Percentiles rank a stretch among this genome's conserved stretches.
Conservation (phyloP, 202 grass and related monocot genomes). For the Bolboschoenoplectus hybrid region DNA sequence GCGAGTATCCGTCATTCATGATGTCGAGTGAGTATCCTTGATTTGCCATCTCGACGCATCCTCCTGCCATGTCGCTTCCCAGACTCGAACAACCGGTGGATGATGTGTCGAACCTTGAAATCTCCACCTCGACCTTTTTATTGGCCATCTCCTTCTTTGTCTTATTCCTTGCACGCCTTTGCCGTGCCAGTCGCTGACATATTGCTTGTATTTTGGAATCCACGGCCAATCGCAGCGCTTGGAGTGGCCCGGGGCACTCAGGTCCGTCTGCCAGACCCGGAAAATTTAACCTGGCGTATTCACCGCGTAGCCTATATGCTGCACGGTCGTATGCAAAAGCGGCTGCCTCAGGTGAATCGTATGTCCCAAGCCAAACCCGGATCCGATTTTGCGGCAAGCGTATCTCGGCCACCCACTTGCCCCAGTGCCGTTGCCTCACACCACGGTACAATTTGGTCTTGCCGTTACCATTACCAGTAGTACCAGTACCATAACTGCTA, state of each 20-base stretch:
- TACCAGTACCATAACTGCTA: neutral
- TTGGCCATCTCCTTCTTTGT: constrained; percentile 33
- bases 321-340: constrained; percentile 92
- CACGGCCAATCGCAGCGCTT: constrained; percentile 51
- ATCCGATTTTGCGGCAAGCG: constrained; percentile 94
- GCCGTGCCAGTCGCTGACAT: constrained; percentile 66
- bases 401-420: constrained; percentile 98
- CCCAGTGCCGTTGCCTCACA: constrained; percentile 90
- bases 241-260: constrained; percentile 52
- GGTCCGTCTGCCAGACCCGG: constrained; percentile 57
- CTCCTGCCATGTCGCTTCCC: constrained; percentile 46
- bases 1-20: constrained; percentile 43
- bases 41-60: constrained; percentile 39
- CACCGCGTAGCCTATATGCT: constrained; percentile 76
- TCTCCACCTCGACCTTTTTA: neutral
- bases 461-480: neutral
- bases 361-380: constrained; percentile 97
- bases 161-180: constrained; percentile 48
- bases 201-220: constrained; percentile 96
- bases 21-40: constrained; percentile 18
- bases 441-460: constrained; percentile 79
- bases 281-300: constrained; percentile 98
- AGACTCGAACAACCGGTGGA: constrained; percentile 35
- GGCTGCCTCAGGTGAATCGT: constrained; percentile 85
- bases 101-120: neutral